Evolutionary conservation across 2,329 filamentous ascomycete genomes (phyloP).

Genomic region (Colletotrichum limetticola): DNA sequence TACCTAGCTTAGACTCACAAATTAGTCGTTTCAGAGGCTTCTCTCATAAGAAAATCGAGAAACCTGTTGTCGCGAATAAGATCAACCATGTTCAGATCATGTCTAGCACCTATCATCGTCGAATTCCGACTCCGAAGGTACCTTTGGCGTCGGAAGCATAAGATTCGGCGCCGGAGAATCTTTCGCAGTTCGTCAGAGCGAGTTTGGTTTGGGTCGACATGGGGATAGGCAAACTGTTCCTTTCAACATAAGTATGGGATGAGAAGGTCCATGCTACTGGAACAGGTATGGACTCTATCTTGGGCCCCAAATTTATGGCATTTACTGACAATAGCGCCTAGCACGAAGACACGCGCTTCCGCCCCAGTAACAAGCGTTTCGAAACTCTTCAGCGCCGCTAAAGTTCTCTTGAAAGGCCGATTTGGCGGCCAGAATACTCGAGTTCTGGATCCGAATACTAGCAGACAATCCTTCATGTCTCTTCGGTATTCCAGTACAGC

Average conservation of each 20-base stretch:
- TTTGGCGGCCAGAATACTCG: too few species aligned
- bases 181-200: neutral
- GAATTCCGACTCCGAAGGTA: neutral
- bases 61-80: neutral
- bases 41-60: neutral
- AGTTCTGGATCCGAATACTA: too few species aligned
- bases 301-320: fast-evolving
- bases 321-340: too few species aligned
- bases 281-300: too few species aligned
- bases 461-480: too few species aligned
- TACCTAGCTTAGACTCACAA: neutral
- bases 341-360: too few species aligned
- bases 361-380: fast-evolving
- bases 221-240: neutral
- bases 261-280: too few species aligned
- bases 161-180: neutral
- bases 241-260: too few species aligned
- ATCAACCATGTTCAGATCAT: neutral
- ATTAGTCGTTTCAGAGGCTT: neutral
- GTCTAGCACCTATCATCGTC: neutral
- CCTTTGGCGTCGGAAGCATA: neutral
- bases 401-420: too few species aligned
- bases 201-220: neutral
- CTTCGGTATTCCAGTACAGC: too few species aligned
- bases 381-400: too few species aligned